Evolutionary conservation across 1,284 basidiomycete genomes (phyloP).

Genomic region (Tilletia walkeri): DNA sequence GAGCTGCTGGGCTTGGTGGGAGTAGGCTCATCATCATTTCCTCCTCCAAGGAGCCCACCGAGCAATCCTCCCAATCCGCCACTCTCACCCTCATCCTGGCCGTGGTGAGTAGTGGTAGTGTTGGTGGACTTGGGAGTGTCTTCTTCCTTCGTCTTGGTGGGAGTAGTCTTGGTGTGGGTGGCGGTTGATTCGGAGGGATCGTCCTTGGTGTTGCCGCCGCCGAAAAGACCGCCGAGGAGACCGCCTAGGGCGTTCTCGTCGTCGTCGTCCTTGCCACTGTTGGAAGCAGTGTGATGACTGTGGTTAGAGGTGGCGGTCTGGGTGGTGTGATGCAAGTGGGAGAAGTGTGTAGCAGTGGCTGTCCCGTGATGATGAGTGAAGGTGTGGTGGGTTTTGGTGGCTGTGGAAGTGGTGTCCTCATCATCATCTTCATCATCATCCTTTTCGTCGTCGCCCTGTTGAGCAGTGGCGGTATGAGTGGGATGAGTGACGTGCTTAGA

Average conservation of each 20-base stretch:
- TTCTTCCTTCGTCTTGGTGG: background rate
- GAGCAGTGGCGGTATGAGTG: background rate
- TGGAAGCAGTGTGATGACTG: background rate
- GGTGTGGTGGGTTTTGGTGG: background rate
- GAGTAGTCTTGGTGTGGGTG: background rate
- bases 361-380: background rate
- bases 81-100: background rate
- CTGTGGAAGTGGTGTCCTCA: background rate
- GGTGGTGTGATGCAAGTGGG: background rate
- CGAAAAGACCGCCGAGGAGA: constrained; percentile 5
- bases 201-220: constrained; percentile 11
- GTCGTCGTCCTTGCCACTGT: background rate
- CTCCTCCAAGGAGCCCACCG: background rate
- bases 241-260: background rate
- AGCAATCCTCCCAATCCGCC: background rate
- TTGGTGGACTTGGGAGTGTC: background rate
- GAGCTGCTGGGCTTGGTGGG: too few relatives aligned
- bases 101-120: background rate
- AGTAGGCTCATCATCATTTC: too few relatives aligned
- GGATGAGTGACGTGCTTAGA: background rate
- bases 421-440: background rate
- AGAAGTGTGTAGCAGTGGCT: too few relatives aligned
- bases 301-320: background rate
- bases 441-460: background rate
- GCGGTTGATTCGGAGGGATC: background rate